These are phyloP conservation scores for Mucor saturninus DNA, from an alignment of 371 early-diverging fungal species.

Conservation along the genomic window DNA sequence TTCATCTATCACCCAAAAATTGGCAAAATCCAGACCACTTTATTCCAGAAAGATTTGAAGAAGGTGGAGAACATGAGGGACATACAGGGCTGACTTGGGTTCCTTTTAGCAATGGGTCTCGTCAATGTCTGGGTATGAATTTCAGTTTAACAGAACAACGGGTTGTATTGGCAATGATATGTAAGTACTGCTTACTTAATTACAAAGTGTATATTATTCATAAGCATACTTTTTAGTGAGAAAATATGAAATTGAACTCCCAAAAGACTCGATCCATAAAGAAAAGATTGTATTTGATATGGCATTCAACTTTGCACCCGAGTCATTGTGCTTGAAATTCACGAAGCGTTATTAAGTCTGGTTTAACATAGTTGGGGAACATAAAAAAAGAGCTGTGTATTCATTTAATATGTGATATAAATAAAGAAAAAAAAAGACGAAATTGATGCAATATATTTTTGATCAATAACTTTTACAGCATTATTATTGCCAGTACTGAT, in stretches of 20 bases:
- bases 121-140: slow-evolving; percentile 64
- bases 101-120: slow-evolving; percentile 58
- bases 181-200: slow-evolving; percentile 24
- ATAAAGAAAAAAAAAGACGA: no score
- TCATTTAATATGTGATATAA: no score
- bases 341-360: slow-evolving; percentile 21
- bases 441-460: no score
- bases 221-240: slow-evolving; percentile 24
- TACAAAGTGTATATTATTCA: slow-evolving; percentile 7
- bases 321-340: slow-evolving; percentile 15
- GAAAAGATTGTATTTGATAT: slow-evolving; percentile 22
- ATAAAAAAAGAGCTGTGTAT: no score
- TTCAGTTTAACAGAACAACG: slow-evolving; percentile 63
- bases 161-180: slow-evolving; percentile 54
- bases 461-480: no score
- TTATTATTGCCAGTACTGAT: no score
- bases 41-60: slow-evolving; percentile 57
- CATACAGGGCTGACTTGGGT: slow-evolving; percentile 44
- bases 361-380: no score
- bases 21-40: slow-evolving; percentile 49
- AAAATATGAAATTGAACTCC: slow-evolving; percentile 33
- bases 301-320: slow-evolving; percentile 20
- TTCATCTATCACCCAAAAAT: slow-evolving; percentile 34
- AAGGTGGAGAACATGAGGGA: slow-evolving; percentile 35
- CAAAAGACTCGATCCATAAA: slow-evolving; percentile 32